Evolutionary conservation across 768 basidiomycete species (phyloP).

Genomic region (Leccinum imitatum): DNA sequence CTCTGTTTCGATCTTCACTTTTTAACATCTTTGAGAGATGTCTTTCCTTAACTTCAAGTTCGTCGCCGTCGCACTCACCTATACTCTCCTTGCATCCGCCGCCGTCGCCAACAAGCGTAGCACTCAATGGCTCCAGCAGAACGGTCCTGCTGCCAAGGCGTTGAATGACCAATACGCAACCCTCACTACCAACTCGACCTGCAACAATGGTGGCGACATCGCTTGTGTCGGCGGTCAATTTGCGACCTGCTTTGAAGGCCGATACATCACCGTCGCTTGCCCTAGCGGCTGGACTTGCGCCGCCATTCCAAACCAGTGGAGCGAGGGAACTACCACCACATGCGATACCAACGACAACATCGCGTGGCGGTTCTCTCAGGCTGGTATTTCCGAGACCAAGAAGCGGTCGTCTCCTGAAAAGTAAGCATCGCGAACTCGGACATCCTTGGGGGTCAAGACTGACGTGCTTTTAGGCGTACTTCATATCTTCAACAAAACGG

Average conservation of each 20-base stretch:
- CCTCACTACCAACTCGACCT: conserved; percentile 17
- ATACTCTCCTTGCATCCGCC: conserved; percentile 19
- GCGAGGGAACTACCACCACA: conserved; percentile 19
- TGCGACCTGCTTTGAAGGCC: conserved; percentile 14
- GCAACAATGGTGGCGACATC: conserved; percentile 16
- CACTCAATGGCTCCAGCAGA: conserved; percentile 22
- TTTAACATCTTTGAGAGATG: conserved; percentile 20
- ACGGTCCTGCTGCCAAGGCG: conserved; percentile 25
- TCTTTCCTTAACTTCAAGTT: conserved; percentile 17
- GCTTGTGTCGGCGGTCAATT: conserved; percentile 21
- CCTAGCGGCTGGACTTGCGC: conserved; percentile 21
- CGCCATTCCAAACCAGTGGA: conserved; percentile 26
- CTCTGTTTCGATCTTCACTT: not conserved
- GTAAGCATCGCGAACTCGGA: not conserved
- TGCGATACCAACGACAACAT: conserved; percentile 17
- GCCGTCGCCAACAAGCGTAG: conserved; percentile 20
- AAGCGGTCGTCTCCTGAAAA: conserved; percentile 3
- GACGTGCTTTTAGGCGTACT: conserved; percentile 13
- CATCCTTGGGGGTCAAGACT: not conserved
- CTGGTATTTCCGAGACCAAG: conserved; percentile 16
- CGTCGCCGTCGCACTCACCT: conserved; percentile 13
- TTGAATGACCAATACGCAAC: conserved; percentile 23
- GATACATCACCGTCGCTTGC: conserved; percentile 14
- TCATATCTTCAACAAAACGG: conserved; percentile 25
- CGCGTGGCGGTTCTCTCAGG: conserved; percentile 10